phyloP scores from a whole-genome alignment of 805 yeast genomes.

The Myxozyma melibiosi region DNA sequence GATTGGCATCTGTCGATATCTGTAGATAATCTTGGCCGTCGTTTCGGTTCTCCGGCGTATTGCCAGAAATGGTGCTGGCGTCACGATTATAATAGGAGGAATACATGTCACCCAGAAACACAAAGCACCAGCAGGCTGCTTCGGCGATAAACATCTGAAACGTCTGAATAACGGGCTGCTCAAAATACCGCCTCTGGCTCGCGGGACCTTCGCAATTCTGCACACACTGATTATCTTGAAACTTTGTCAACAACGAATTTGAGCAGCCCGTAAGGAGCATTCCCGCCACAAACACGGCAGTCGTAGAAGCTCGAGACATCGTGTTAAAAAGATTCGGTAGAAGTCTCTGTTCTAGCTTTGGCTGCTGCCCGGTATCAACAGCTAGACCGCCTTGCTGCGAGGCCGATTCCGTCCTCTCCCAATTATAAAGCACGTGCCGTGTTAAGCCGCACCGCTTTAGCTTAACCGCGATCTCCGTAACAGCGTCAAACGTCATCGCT shows the following conservation, averaged over 20 bases:
- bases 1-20: constrained; percentile 17
- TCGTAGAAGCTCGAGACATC: constrained; percentile 6
- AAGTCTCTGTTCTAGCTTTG: too few relatives aligned
- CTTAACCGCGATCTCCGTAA: too few relatives aligned
- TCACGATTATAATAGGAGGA: background rate
- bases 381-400: too few relatives aligned
- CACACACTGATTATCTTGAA: constrained; percentile 75
- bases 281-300: constrained; percentile 47
- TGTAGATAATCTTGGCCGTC: background rate
- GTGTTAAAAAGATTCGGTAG: too few relatives aligned
- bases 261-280: constrained; percentile 69
- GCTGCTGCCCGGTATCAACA: too few relatives aligned
- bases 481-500: too few relatives aligned
- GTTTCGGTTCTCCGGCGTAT: background rate
- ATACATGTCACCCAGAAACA: constrained; percentile 15
- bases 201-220: constrained; percentile 54
- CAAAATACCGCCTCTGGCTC: constrained; percentile 53
- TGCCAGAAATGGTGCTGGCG: too few relatives aligned
- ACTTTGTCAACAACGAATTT: constrained; percentile 72
- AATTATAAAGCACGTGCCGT: too few relatives aligned
- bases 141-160: constrained; percentile 83
- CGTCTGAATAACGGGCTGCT: constrained; percentile 79
- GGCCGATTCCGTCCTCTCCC: too few relatives aligned
- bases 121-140: constrained; percentile 50
- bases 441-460: too few relatives aligned